Conservation (phyloP, 2,329 filamentous ascomycete species). For the Elsinoe necatrix region DNA sequence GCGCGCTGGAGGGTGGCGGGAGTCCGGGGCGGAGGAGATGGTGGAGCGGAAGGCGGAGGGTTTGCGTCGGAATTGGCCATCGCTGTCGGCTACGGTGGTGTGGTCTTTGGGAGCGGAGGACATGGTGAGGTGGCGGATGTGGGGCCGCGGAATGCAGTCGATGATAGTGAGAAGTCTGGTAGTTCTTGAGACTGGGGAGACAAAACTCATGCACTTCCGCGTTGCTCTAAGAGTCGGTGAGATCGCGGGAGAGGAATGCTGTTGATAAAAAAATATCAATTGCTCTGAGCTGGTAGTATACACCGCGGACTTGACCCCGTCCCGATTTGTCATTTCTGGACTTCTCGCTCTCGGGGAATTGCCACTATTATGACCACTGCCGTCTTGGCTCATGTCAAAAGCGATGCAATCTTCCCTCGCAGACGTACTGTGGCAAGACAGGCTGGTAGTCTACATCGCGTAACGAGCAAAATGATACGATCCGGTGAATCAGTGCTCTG, state of each 20-base stretch:
- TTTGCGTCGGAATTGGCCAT: conserved; percentile 47
- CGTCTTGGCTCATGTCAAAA: too few relatives aligned
- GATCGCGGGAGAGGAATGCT: too few relatives aligned
- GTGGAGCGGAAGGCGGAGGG: conserved; percentile 48
- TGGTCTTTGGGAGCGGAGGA: background rate
- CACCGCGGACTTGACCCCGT: background rate
- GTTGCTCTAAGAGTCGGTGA: too few relatives aligned
- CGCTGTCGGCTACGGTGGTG: conserved; percentile 28
- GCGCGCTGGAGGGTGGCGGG: conserved; percentile 50
- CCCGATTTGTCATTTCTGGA: background rate
- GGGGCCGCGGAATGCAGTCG: background rate
- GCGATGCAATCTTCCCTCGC: too few relatives aligned
- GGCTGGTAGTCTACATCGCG: too few relatives aligned
- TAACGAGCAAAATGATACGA: too few relatives aligned
- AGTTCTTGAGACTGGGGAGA: background rate
- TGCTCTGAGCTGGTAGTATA: too few relatives aligned
- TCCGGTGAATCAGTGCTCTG: too few relatives aligned
- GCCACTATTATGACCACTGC: background rate
- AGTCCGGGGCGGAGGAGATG: conserved; percentile 44
- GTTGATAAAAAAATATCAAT: too few relatives aligned
- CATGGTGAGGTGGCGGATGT: conserved; percentile 1
- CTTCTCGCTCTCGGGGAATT: background rate
- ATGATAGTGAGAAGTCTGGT: background rate
- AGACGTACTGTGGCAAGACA: too few relatives aligned
- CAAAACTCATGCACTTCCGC: too few relatives aligned